Evolutionary conservation across 176 grass and related monocot genomes (phyloP).

Genomic region (Oryza rufipogon): DNA sequence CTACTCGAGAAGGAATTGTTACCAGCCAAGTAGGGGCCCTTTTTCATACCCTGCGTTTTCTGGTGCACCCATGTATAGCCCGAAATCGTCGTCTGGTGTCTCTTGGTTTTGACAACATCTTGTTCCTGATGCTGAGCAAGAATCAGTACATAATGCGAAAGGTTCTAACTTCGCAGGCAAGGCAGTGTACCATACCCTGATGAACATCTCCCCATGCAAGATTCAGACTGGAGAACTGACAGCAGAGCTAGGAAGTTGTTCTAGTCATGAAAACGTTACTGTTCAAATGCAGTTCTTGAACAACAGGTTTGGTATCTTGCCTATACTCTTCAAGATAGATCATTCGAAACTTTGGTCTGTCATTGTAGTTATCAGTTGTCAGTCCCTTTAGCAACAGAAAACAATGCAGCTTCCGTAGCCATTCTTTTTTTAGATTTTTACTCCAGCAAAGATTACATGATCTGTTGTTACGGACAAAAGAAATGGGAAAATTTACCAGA

Average conservation of each 20-base stretch:
- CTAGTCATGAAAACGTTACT: too few relatives aligned
- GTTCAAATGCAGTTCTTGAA: neutral
- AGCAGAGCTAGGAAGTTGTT: neutral
- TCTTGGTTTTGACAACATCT: neutral
- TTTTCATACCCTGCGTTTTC: constrained; percentile 29
- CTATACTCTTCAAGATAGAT: constrained; percentile 21
- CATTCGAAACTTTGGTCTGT: constrained; percentile 1
- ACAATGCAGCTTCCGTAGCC: neutral
- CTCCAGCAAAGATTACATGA: neutral
- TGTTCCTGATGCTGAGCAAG: constrained; percentile 14
- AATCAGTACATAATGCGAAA: constrained; percentile 22
- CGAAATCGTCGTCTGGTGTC: constrained; percentile 13
- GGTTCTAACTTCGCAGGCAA: neutral
- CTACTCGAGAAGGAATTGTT: constrained; percentile 64
- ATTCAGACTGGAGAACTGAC: constrained; percentile 19
- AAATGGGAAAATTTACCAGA: neutral
- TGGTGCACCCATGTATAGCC: constrained; percentile 29
- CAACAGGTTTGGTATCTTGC: neutral
- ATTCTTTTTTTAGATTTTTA: constrained; percentile 6
- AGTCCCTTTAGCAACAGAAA: constrained; percentile 25
- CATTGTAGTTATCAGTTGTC: neutral
- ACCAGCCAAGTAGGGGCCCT: constrained; percentile 41
- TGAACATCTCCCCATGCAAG: neutral
- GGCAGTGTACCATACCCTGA: neutral
- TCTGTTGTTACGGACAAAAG: constrained; percentile 13